A percentile compares a stretch with the other conserved stretches of the same genome.
Evolutionary conservation across 139 green algal species (phyloP).

Genomic region (Ostreobium quekettii): DNA sequence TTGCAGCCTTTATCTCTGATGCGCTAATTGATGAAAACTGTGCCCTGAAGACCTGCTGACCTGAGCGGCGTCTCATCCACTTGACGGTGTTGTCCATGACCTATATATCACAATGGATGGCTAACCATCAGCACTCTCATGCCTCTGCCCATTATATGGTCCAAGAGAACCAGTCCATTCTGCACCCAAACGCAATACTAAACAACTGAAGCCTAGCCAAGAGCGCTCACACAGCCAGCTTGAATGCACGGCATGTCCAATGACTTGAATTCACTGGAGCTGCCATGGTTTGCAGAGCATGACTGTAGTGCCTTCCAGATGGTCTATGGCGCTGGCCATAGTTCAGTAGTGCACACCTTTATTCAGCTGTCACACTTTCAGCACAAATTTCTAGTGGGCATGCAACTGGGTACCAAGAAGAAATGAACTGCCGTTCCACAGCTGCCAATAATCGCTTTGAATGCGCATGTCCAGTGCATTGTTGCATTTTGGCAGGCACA

Average conservation of each 20-base stretch:
- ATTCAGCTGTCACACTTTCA: not conserved
- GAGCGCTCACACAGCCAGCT: too few species aligned
- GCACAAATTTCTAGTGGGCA: not conserved
- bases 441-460: not conserved
- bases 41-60: constrained; percentile 52
- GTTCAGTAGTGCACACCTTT: too few species aligned
- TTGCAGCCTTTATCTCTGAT: constrained; percentile 62
- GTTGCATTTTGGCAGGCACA: not conserved
- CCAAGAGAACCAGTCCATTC: too few species aligned
- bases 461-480: not conserved
- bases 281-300: not conserved
- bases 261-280: too few species aligned
- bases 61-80: constrained; percentile 29
- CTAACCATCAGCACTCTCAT: too few species aligned
- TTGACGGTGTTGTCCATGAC: constrained; percentile 68
- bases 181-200: too few species aligned
- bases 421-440: not conserved
- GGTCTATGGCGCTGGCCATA: too few species aligned
- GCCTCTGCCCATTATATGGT: too few species aligned
- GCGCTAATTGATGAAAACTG: constrained; percentile 71
- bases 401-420: not conserved
- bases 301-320: too few species aligned
- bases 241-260: too few species aligned
- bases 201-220: too few species aligned
- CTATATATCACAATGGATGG: too few species aligned